Conservation (phyloP, 179 eudicot genomes). For the Camellia oleifera region DNA sequence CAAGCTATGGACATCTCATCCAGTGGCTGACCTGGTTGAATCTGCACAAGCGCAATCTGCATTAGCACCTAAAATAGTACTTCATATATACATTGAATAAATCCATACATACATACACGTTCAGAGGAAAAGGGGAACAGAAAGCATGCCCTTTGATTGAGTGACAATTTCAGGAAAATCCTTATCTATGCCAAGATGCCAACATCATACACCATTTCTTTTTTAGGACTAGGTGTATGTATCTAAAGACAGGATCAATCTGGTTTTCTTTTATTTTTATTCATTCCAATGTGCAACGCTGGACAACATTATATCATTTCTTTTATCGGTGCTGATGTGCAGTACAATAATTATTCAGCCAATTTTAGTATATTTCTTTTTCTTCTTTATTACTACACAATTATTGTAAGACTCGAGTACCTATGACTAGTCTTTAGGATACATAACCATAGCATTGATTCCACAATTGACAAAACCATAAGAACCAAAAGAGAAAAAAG, state of each 20-base stretch:
- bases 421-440: not conserved
- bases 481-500: not conserved
- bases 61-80: constrained; percentile 23
- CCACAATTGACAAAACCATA: not conserved
- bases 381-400: not conserved
- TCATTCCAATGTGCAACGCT: constrained; percentile 5
- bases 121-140: not conserved
- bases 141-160: not conserved
- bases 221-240: not conserved
- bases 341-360: not conserved
- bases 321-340: not conserved
- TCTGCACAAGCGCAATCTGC: constrained; percentile 48
- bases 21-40: constrained; percentile 89
- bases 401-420: not conserved
- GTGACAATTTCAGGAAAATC: constrained; percentile 7
- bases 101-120: not conserved
- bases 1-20: constrained; percentile 92
- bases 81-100: not conserved
- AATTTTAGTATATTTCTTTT: constrained; percentile 8
- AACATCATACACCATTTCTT: not conserved
- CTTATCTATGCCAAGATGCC: not conserved
- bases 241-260: not conserved
- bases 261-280: not conserved
- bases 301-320: not conserved
- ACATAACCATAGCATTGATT: not conserved